phyloP scores from a whole-genome alignment of 495 filamentous ascomycete species.

The Aspergillus panamensis region DNA sequence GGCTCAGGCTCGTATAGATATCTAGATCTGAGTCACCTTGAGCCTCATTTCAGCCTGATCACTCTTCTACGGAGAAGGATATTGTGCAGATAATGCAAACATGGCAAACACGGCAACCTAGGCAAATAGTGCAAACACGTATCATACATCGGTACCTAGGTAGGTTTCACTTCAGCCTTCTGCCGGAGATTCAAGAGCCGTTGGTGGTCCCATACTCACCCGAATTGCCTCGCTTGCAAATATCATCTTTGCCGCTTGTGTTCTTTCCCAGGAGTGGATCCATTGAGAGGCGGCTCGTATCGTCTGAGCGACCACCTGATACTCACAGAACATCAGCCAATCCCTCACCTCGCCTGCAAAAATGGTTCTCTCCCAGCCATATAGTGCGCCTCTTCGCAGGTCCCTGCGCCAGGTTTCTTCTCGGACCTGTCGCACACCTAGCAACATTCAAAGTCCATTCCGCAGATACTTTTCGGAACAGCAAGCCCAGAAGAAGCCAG shows the following conservation, averaged over 20 bases:
- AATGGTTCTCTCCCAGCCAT: slow-evolving; percentile 37
- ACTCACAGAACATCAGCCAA: slow-evolving; percentile 16
- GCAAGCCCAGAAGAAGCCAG: slow-evolving; percentile 18
- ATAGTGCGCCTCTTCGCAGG: slow-evolving; percentile 38
- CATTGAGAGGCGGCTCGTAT: slow-evolving; percentile 1
- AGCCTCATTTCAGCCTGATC: slow-evolving; percentile 4
- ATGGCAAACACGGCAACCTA: neutral
- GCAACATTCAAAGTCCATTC: slow-evolving; percentile 21
- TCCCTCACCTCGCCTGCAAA: slow-evolving; percentile 14
- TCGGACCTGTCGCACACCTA: slow-evolving; percentile 23
- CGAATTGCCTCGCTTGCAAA: neutral
- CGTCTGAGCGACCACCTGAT: slow-evolving; percentile 18
- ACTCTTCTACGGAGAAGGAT: neutral
- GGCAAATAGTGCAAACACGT: slow-evolving; percentile 33
- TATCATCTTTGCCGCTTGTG: neutral
- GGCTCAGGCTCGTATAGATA: neutral
- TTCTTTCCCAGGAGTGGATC: slow-evolving; percentile 1
- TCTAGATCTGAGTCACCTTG: slow-evolving; percentile 14
- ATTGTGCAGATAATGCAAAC: slow-evolving; percentile 14
- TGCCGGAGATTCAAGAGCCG: slow-evolving; percentile 5
- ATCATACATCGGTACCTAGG: no score
- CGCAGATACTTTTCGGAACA: slow-evolving; percentile 35
- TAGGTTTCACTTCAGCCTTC: no score
- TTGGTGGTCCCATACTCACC: slow-evolving; percentile 22
- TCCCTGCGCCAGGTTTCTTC: slow-evolving; percentile 30